Conservation (phyloP, 2,329 filamentous ascomycete genomes). For the Claviceps sorghi region DNA sequence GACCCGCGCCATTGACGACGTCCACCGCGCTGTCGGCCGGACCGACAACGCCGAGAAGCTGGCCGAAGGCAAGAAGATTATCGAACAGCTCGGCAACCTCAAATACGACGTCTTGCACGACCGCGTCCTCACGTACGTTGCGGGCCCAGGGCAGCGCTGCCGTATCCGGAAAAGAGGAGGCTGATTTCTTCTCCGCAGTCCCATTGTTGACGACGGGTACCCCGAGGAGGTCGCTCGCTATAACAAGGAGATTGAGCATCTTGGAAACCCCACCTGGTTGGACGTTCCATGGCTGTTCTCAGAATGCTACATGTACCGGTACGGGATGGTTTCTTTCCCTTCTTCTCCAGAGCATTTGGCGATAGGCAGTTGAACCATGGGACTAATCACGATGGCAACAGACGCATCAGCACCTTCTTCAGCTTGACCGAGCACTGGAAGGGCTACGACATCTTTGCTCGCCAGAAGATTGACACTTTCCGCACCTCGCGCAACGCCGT, state of each 20-base stretch:
- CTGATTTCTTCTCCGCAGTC: conserved; percentile 29
- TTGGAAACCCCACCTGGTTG: conserved; percentile 68
- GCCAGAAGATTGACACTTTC: conserved; percentile 86
- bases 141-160: background rate
- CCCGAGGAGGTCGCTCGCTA: conserved; percentile 70
- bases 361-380: background rate
- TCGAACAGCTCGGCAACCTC: conserved; percentile 62
- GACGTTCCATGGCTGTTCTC: conserved; percentile 75
- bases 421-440: conserved; percentile 69
- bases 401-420: conserved; percentile 72
- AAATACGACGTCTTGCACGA: conserved; percentile 96
- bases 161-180: background rate
- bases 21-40: conserved; percentile 58
- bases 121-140: conserved; percentile 53
- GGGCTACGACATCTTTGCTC: conserved; percentile 73
- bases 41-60: conserved; percentile 47
- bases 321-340: conserved; percentile 7
- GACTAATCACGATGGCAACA: conserved; percentile 5
- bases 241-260: conserved; percentile 68
- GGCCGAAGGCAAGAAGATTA: conserved; percentile 73
- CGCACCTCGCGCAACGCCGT: conserved; percentile 79
- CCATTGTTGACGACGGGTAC: conserved; percentile 61
- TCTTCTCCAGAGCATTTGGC: background rate
- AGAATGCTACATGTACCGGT: conserved; percentile 90
- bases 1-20: conserved; percentile 87